Evolutionary conservation across 495 filamentous ascomycete genomes (phyloP), one percentile per base, ranked within the genome.

Genomic region (Patellaria atrata): DNA sequence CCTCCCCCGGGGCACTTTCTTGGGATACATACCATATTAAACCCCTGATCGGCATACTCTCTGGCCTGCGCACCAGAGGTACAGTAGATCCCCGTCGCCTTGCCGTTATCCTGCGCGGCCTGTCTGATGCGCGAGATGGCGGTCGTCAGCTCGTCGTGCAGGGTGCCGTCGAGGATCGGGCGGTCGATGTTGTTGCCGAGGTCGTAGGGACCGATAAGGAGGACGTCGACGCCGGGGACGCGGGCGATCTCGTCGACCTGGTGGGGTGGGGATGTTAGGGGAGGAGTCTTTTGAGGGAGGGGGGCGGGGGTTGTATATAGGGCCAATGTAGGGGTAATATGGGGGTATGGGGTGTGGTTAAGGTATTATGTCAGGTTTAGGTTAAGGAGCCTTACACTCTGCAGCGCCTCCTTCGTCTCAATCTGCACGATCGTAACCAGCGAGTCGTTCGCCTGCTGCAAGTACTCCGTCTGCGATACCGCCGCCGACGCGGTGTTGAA

Each of bases 201-300:
- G 45, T 83, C 79, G 51, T 75, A 83, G 0, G 83, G 83, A 0
- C 83, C 83, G 32, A 87, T 64, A 35, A 91, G 79, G 1, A 89
- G 56, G 2, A 80, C 73, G 49, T 84, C 79, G 13, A 84, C 67
- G 0, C 77, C 77, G 3, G 66, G 62, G 1, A 84, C 66, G 5
- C 68, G 65, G 7, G 79, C 79, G 41, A 89, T 87, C 29, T 70
- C 73, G 33, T 79, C 70, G 15, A 81, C 61, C 14, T 8, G 25
- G 25, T 30, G 10, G 10, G 28, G 12, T 31, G 56, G 35, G 16
- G 19, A 35, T 22, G 22, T 30, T 5, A 25, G 17, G 27, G 21
- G 21, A 14, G 18, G 16, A 14, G n/a, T n/a, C n/a, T n/a, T n/a
- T n/a, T n/a, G n/a, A n/a, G n/a, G n/a, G n/a, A n/a, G n/a, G n/a